These are phyloP conservation scores for Bonnemaisonia californica DNA, from an alignment of 31 red algal species.

Conservation along the genomic window DNA sequence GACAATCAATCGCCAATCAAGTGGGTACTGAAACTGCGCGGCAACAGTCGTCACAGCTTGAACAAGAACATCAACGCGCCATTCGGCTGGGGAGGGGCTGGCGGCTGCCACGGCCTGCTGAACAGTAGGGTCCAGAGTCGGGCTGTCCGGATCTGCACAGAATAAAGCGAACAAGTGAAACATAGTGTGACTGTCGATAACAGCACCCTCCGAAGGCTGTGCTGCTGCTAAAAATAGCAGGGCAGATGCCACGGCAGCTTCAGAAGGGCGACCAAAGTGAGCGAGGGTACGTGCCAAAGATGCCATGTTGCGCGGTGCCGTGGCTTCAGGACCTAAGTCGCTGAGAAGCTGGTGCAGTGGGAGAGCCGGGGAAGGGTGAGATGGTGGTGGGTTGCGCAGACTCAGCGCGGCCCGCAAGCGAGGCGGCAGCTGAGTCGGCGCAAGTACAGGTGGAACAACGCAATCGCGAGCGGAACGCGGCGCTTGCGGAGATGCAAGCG, in stretches of 20 bases:
- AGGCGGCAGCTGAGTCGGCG: constrained; percentile 35
- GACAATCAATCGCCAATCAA: constrained; percentile 74
- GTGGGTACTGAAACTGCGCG: constrained; percentile 47
- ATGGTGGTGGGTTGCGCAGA: constrained; percentile 9
- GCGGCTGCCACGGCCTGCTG: constrained; percentile 48
- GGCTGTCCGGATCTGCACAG: constrained; percentile 60
- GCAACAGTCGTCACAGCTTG: constrained; percentile 57
- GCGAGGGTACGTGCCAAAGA: constrained; percentile 46
- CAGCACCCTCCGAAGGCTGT: constrained; percentile 26
- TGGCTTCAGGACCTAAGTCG: constrained; percentile 63
- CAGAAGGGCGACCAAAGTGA: constrained; percentile 65
- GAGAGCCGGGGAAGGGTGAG: constrained; percentile 27
- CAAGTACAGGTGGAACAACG: constrained; percentile 47
- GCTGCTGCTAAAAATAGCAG: constrained; percentile 64
- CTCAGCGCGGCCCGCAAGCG: constrained; percentile 32
- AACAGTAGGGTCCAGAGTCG: constrained; percentile 38
- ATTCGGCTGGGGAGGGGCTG: constrained; percentile 45
- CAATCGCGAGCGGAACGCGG: constrained; percentile 43
- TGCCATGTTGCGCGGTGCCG: constrained; percentile 53
- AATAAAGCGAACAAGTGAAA: constrained; percentile 74
- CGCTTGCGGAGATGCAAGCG: constrained; percentile 31
- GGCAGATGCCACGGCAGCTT: constrained; percentile 61
- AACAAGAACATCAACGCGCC: constrained; percentile 77
- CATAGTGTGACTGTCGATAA: constrained; percentile 58
- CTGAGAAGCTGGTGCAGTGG: constrained; percentile 53